Evolutionary conservation across 2,329 filamentous ascomycete genomes (phyloP).

Genomic region (Drechslerella coelobrocha): DNA sequence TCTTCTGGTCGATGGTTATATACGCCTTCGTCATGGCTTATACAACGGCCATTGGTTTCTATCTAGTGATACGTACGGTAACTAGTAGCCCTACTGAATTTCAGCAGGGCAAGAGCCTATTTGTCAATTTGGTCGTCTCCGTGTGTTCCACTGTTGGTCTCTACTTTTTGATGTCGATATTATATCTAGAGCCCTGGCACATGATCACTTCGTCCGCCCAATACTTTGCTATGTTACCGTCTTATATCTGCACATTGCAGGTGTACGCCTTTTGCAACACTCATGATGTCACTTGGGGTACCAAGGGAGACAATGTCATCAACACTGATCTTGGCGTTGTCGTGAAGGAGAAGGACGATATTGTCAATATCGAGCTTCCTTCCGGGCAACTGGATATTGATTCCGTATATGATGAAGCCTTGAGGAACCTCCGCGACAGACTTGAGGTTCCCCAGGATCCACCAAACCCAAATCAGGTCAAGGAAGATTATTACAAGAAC

Average conservation of each 20-base stretch:
- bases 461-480: slow-evolving; percentile 77
- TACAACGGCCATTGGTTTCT: slow-evolving; percentile 86
- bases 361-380: slow-evolving; percentile 96
- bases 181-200: slow-evolving; percentile 98
- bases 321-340: slow-evolving; percentile 91
- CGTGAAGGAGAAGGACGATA: slow-evolving; percentile 72
- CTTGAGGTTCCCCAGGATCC: slow-evolving; percentile 75
- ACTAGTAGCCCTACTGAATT: slow-evolving; percentile 63
- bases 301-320: slow-evolving; percentile 95
- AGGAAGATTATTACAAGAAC: slow-evolving; percentile 98
- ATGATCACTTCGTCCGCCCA: slow-evolving; percentile 92
- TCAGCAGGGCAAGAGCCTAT: slow-evolving; percentile 80
- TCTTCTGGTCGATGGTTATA: slow-evolving; percentile 84
- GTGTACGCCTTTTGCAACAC: slow-evolving; percentile 99
- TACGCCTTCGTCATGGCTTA: slow-evolving; percentile 95
- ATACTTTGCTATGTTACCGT: slow-evolving; percentile 90
- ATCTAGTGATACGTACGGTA: slow-evolving; percentile 86
- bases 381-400: slow-evolving; percentile 98
- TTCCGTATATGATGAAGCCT: slow-evolving; percentile 92
- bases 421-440: slow-evolving; percentile 92
- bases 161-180: slow-evolving; percentile 94
- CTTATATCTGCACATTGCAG: slow-evolving; percentile 95
- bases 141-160: slow-evolving; percentile 87
- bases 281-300: slow-evolving; percentile 98
- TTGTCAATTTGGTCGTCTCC: slow-evolving; percentile 92